These are phyloP conservation scores for Saccharomycopsis capsularis DNA, from an alignment of 805 yeast species.

Conservation along the genomic window DNA sequence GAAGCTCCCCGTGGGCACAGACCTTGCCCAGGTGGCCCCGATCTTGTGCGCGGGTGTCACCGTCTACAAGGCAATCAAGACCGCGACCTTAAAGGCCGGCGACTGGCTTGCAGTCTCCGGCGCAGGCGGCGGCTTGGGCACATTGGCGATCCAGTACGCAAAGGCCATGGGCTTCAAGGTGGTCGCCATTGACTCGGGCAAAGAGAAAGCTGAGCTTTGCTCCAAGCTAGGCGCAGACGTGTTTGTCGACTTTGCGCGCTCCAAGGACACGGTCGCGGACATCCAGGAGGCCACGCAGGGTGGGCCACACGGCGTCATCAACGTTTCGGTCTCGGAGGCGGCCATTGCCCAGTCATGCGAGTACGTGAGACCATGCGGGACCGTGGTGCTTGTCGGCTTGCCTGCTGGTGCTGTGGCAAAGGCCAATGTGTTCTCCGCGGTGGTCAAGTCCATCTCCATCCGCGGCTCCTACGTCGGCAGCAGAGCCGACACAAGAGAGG, in stretches of 20 bases:
- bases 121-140: conserved; percentile 58
- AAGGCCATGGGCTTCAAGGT: conserved; percentile 52
- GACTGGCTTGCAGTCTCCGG: conserved; percentile 56
- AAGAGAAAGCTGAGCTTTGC: conserved; percentile 40
- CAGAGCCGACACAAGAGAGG: conserved; percentile 76
- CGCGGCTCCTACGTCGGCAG: conserved; percentile 83
- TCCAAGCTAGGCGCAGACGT: conserved; percentile 46
- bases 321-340: conserved; percentile 62
- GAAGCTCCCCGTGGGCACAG: conserved; percentile 61
- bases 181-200: conserved; percentile 51
- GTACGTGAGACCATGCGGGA: conserved; percentile 59
- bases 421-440: conserved; percentile 62
- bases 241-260: conserved; percentile 47
- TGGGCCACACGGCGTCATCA: conserved; percentile 70
- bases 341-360: conserved; percentile 53
- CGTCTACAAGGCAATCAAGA: conserved; percentile 52
- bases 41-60: conserved; percentile 59
- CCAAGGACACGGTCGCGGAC: conserved; percentile 45
- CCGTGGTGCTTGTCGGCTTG: conserved; percentile 64
- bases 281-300: conserved; percentile 52
- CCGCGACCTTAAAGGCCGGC: conserved; percentile 43
- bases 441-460: conserved; percentile 61
- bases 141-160: conserved; percentile 53
- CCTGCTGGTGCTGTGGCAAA: conserved; percentile 69
- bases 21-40: conserved; percentile 65